Evolutionary conservation across 192 early-diverging fungal genomes (phyloP).

Genomic region (Mortierella hygrophila): DNA sequence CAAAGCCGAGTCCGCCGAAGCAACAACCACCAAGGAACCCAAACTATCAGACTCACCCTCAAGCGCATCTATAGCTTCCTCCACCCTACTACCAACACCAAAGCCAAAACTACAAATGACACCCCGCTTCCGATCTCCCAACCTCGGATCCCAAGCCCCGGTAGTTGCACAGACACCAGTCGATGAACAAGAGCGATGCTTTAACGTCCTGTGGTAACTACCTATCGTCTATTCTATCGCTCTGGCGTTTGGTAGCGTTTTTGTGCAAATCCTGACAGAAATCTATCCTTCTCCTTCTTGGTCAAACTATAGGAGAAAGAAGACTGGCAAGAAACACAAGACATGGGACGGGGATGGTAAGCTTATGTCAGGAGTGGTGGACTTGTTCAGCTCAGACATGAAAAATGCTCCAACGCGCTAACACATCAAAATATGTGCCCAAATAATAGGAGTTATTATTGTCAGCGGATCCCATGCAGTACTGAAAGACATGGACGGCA

Average conservation of each 20-base stretch:
- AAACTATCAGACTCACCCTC: background rate
- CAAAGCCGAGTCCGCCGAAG: background rate
- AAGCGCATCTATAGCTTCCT: background rate
- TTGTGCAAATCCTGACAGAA: background rate
- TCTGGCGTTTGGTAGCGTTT: background rate
- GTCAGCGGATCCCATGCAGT: conserved; percentile 13
- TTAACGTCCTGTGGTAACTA: conserved; percentile 38
- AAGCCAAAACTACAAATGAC: background rate
- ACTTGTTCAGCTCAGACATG: background rate
- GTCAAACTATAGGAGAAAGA: conserved; percentile 30
- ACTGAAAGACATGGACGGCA: conserved; percentile 43
- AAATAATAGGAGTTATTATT: conserved; percentile 35
- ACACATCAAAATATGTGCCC: background rate
- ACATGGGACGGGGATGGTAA: conserved; percentile 62
- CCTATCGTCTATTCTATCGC: background rate
- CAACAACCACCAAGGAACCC: background rate
- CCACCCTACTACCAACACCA: background rate
- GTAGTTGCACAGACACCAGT: background rate
- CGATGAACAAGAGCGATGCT: conserved; percentile 13
- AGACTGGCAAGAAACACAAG: conserved; percentile 51
- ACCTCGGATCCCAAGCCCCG: background rate
- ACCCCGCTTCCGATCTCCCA: background rate
- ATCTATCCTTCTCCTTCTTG: background rate
- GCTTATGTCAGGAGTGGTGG: background rate
- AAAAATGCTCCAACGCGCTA: background rate